Evolutionary conservation across 2,329 filamentous ascomycete species (phyloP).

Genomic region (Cadophora luteo-olivacea): DNA sequence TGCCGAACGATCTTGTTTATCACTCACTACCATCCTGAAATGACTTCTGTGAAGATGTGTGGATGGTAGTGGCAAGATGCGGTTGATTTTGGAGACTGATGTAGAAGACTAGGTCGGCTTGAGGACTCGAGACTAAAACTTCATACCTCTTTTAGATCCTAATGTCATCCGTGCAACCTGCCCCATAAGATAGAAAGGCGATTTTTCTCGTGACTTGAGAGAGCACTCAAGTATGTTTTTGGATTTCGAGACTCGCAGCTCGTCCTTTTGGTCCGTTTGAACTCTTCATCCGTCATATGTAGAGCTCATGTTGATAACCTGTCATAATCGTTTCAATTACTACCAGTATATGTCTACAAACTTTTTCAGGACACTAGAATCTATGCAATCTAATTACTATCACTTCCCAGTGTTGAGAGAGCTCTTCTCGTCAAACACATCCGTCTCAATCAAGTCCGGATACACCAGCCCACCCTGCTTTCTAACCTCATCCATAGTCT

Average conservation of each 20-base stretch:
- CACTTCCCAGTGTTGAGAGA: conserved; percentile 55
- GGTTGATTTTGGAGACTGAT: neutral
- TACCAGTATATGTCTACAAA: neutral
- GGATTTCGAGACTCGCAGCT: no score
- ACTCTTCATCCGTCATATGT: no score
- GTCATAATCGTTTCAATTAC: neutral
- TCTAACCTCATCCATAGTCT: conserved; percentile 73
- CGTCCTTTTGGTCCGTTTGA: no score
- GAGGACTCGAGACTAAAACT: neutral
- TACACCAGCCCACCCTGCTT: conserved; percentile 67
- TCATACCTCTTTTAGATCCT: neutral
- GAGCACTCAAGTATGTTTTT: no score
- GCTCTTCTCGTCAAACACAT: conserved; percentile 64
- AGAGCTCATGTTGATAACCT: no score
- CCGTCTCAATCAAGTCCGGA: conserved; percentile 68
- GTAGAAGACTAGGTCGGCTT: neutral
- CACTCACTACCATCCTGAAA: neutral
- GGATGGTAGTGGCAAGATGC: neutral
- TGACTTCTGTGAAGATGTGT: neutral
- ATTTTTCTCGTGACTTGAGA: no score
- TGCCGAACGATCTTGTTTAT: neutral
- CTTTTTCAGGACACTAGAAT: neutral
- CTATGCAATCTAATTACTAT: neutral
- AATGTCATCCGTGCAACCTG: no score
- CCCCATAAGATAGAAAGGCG: no score